Conservation (phyloP, 257 asterid species). For the Lithospermum erythrorhizon region DNA sequence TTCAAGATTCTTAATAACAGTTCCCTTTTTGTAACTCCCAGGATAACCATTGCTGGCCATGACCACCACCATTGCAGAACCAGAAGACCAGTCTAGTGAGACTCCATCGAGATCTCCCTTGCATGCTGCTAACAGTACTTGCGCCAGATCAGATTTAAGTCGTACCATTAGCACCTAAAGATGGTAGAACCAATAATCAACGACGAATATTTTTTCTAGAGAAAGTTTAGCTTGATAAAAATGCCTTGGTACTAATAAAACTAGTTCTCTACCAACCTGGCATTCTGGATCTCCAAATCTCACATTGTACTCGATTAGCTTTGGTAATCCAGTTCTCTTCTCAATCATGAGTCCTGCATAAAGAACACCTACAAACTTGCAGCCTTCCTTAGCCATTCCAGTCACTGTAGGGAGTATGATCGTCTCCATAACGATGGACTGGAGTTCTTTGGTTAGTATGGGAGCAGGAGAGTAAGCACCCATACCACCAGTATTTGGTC, state of each 20-base stretch:
- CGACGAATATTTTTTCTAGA: background rate
- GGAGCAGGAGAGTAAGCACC: constrained; percentile 99
- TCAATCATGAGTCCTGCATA: constrained; percentile 94
- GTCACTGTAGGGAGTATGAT: constrained; percentile 77
- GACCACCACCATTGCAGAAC: constrained; percentile 90
- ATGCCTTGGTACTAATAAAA: background rate
- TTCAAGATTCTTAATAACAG: constrained; percentile 50
- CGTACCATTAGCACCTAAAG: constrained; percentile 86
- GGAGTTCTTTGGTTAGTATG: constrained; percentile 65
- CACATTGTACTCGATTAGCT: constrained; percentile 91
- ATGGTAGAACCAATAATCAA: background rate
- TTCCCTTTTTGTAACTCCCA: constrained; percentile 62
- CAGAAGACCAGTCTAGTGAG: constrained; percentile 70
- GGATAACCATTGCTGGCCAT: constrained; percentile 99
- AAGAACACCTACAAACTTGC: constrained; percentile 87
- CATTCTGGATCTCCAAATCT: constrained; percentile 98
- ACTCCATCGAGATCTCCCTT: constrained; percentile 49
- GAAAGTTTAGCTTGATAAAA: background rate
- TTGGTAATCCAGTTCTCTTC: constrained; percentile 75
- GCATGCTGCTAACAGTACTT: constrained; percentile 74
- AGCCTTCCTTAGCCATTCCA: constrained; percentile 90
- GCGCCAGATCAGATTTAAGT: constrained; percentile 67
- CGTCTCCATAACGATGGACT: constrained; percentile 62
- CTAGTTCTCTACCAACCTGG: constrained; percentile 50
- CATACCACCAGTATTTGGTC: constrained; percentile 98